Percentiles rank a stretch among this genome's conserved stretches.
phyloP scores from a whole-genome alignment of 805 yeast genomes.

The Kregervanrija fluxuum region DNA sequence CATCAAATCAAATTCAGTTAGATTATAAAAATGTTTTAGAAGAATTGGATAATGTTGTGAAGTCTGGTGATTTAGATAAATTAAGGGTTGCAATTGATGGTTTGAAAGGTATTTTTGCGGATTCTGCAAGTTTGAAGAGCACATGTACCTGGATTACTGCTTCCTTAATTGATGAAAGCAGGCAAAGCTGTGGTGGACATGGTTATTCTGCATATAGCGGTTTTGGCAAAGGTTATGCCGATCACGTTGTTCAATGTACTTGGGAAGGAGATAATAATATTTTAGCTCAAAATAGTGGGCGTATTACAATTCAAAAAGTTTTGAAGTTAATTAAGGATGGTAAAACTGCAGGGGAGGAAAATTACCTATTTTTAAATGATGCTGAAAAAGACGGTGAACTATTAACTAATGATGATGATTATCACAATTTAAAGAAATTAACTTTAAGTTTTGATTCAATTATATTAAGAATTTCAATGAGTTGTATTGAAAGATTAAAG shows the following conservation, averaged over 20 bases:
- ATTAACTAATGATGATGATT: conserved; percentile 19
- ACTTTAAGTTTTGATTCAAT: conserved; percentile 33
- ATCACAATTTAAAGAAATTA: conserved; percentile 26
- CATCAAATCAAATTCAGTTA: conserved; percentile 52
- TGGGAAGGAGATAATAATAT: conserved; percentile 98
- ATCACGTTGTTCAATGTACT: conserved; percentile 97
- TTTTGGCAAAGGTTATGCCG: conserved; percentile 80
- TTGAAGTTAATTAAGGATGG: conserved; percentile 31
- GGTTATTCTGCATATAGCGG: conserved; percentile 93
- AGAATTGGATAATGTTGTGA: conserved; percentile 48
- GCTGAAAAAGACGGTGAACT: conserved; percentile 26
- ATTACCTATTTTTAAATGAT: conserved; percentile 31
- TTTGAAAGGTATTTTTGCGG: conserved; percentile 72
- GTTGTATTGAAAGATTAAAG: conserved; percentile 26
- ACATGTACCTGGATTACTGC: conserved; percentile 84
- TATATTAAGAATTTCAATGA: conserved; percentile 32
- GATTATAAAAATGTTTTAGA: conserved; percentile 44
- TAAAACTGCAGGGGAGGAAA: conserved; percentile 22
- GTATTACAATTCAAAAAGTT: conserved; percentile 55
- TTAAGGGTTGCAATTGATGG: conserved; percentile 45
- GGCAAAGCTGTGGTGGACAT: conserved; percentile 95
- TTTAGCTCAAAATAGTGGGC: conserved; percentile 76
- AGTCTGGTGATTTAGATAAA: conserved; percentile 37
- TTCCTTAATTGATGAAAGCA: conserved; percentile 73
- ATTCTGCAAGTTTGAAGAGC: conserved; percentile 84